These are phyloP conservation scores for Metschnikowia drakensbergensis DNA, from an alignment of 805 yeast species.

Conservation along the genomic window DNA sequence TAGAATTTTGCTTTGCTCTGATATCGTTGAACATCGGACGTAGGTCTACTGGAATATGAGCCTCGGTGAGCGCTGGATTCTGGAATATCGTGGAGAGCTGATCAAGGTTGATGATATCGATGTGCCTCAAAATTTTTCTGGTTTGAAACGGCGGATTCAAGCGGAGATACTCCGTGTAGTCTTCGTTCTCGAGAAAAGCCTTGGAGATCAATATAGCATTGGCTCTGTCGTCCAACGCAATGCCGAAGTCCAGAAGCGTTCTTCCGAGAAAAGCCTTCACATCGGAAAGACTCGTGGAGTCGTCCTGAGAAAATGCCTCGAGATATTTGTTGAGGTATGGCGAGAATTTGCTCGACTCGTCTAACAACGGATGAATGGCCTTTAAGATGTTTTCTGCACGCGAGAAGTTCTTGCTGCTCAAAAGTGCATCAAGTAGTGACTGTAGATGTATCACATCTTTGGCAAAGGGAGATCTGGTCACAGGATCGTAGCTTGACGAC, in stretches of 20 bases:
- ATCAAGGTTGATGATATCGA: constrained; percentile 52
- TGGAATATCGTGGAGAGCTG: constrained; percentile 37
- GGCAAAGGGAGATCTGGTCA: constrained; percentile 42
- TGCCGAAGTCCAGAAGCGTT: constrained; percentile 23
- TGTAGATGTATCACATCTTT: constrained; percentile 65
- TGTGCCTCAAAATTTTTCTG: constrained; percentile 39
- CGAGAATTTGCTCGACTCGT: constrained; percentile 44
- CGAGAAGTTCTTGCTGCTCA: constrained; percentile 58
- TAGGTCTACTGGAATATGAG: constrained; percentile 36
- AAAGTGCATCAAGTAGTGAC: constrained; percentile 74
- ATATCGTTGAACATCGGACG: constrained; percentile 28
- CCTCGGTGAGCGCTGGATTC: constrained; percentile 20
- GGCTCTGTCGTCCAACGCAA: constrained; percentile 51
- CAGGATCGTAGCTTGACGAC: constrained; percentile 42
- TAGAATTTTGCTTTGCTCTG: background rate
- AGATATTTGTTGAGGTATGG: constrained; percentile 70
- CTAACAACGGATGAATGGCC: constrained; percentile 52
- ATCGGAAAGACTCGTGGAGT: constrained; percentile 38
- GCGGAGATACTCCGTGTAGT: constrained; percentile 14
- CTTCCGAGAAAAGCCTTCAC: constrained; percentile 40
- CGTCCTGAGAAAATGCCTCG: constrained; percentile 35
- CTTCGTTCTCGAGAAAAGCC: constrained; percentile 15
- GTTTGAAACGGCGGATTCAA: constrained; percentile 14
- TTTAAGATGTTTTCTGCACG: constrained; percentile 68
- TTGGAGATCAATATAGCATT: constrained; percentile 56